Evolutionary conservation across 1,284 basidiomycete genomes (phyloP).

Genomic region (Amylostereum areolatum): DNA sequence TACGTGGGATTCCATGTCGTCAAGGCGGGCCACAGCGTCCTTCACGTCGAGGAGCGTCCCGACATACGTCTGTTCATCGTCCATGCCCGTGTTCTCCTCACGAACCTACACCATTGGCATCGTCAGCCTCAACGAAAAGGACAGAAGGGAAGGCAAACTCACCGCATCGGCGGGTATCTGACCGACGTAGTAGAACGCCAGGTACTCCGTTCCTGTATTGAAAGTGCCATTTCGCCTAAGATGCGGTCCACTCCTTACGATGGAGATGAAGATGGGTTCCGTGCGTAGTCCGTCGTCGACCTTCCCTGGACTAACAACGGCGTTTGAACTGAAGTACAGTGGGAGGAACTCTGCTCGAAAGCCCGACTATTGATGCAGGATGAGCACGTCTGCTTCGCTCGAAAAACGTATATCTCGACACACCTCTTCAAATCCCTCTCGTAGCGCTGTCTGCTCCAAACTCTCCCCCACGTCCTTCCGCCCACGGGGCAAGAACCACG

Average conservation of each 20-base stretch:
- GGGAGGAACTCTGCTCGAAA: conserved; percentile 45
- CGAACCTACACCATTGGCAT: conserved; percentile 27
- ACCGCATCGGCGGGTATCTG: conserved; percentile 48
- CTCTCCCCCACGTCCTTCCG: conserved; percentile 60
- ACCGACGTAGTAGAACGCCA: conserved; percentile 47
- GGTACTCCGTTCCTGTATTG: conserved; percentile 31
- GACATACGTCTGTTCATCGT: conserved; percentile 43
- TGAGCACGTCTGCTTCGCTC: background rate
- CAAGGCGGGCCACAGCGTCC: conserved; percentile 21
- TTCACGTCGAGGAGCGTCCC: conserved; percentile 22
- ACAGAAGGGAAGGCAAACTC: conserved; percentile 15
- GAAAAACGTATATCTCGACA: background rate
- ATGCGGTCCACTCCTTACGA: background rate
- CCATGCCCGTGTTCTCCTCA: conserved; percentile 46
- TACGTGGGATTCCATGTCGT: conserved; percentile 2
- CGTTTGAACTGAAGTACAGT: conserved; percentile 23
- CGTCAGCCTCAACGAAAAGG: background rate
- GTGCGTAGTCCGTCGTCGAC: background rate
- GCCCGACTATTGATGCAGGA: conserved; percentile 37
- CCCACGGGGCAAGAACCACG: conserved; percentile 56
- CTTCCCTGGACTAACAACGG: background rate
- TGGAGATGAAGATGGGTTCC: background rate
- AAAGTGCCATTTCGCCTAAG: background rate
- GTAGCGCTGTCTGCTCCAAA: conserved; percentile 47
- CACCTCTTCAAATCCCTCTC: conserved; percentile 66